Conservation (phyloP, 2,329 filamentous ascomycete genomes). For the Sclerotinia borealis region DNA sequence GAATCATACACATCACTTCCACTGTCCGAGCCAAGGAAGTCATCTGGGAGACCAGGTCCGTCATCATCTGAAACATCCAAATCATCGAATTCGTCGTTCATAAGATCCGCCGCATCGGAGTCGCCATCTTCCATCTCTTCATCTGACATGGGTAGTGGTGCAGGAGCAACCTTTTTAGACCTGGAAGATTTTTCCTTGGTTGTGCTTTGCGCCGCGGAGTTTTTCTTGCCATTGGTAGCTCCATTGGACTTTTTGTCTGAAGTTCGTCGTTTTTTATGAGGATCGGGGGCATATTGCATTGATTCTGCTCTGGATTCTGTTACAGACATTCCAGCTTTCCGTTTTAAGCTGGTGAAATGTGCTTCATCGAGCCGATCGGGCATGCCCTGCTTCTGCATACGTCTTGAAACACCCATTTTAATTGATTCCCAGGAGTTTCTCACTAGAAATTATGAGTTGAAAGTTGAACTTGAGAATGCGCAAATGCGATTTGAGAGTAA, state of each 20-base stretch:
- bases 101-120: conserved; percentile 42
- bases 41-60: conserved; percentile 42
- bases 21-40: conserved; percentile 45
- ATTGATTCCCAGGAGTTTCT: conserved; percentile 15
- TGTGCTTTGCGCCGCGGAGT: conserved; percentile 27
- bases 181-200: conserved; percentile 33
- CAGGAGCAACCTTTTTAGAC: conserved; percentile 36
- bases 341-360: conserved; percentile 72
- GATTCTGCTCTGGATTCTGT: conserved; percentile 48
- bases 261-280: conserved; percentile 56
- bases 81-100: conserved; percentile 39
- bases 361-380: conserved; percentile 78
- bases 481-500: conserved; percentile 13
- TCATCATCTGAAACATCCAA: conserved; percentile 32
- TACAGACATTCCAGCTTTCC: conserved; percentile 70
- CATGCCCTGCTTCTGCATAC: conserved; percentile 92
- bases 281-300: conserved; percentile 31
- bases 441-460: conserved; percentile 10
- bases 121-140: conserved; percentile 35
- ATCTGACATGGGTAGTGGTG: conserved; percentile 38
- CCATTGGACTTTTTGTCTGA: conserved; percentile 30
- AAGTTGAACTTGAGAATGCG: conserved; percentile 5
- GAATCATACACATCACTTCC: conserved; percentile 37
- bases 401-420: conserved; percentile 81
- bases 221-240: conserved; percentile 25